Conservation (phyloP, 805 yeast species). For the Kockiozyma suomiensis region DNA sequence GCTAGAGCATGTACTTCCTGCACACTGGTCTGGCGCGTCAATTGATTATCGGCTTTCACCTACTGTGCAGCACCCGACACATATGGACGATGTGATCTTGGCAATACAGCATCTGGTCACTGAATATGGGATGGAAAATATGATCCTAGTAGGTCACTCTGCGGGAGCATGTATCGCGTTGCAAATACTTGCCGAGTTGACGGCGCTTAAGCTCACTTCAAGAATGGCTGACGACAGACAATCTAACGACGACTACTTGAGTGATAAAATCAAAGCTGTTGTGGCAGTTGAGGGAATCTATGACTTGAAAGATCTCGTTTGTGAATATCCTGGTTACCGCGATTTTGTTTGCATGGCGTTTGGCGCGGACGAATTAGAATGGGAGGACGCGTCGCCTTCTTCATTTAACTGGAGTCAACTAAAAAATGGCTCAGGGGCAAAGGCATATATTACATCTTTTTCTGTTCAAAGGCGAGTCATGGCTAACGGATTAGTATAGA, state of each 20-base stretch:
- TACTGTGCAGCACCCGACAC: slow-evolving; percentile 58
- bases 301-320: slow-evolving; percentile 51
- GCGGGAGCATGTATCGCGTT: slow-evolving; percentile 68
- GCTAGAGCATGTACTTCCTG: slow-evolving; percentile 9
- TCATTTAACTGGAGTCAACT: slow-evolving; percentile 9
- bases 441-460: not conserved
- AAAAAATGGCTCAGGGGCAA: not conserved
- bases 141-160: slow-evolving; percentile 64
- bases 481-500: slow-evolving; percentile 9
- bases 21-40: slow-evolving; percentile 35
- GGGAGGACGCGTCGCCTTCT: slow-evolving; percentile 28
- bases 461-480: not conserved
- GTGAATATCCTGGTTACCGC: slow-evolving; percentile 62
- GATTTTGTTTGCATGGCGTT: slow-evolving; percentile 62
- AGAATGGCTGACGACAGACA: not conserved
- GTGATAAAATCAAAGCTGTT: slow-evolving; percentile 4
- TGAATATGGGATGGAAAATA: slow-evolving; percentile 21
- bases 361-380: slow-evolving; percentile 37
- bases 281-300: slow-evolving; percentile 69
- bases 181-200: slow-evolving; percentile 45
- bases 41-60: slow-evolving; percentile 31
- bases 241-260: not conserved
- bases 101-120: slow-evolving; percentile 44
- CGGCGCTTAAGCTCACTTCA: slow-evolving; percentile 1
- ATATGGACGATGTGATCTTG: slow-evolving; percentile 53